Base-by-base conservation (phyloP, 164 flowering plant genomes). In the Vitis rupestris region DNA sequence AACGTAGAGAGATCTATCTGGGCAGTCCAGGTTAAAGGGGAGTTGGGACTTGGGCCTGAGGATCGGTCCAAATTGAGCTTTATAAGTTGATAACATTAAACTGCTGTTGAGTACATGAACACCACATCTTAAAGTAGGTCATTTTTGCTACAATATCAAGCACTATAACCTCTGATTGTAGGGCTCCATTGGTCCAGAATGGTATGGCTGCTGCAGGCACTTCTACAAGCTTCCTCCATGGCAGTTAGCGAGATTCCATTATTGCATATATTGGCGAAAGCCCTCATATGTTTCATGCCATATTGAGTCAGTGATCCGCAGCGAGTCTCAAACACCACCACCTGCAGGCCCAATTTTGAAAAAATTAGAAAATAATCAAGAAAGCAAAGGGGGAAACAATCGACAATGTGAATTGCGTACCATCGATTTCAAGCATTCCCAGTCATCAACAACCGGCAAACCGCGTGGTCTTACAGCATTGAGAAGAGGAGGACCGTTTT, bases 221-320 rank as follows among this genome's bases (percentile, higher is more conserved):
- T 81, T 19, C 15, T 13, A 56, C 79, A 85, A 59, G 91, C 97
- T 66, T 73, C 86, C 73, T 87, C 84, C 90, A 91, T 80, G 4
- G 59, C 61, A 10, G 72, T 74, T 48, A 59, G 17, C 0, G 91
- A 61, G 13, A 91, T 74, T 0, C 85, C 83, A 13, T 60, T 69
- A 76, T 93, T 93, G 88, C 99, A 95, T 1, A 95, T 82, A 75
- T 93, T 95, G 9, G 96, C 97, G 65, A 95, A 87, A n/a, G 93
- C 90, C 14, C 98, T 82, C 94, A 87, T 91, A 75, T 95, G 94
- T 61, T 91, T 95, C 99, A 93, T 95, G 19, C 98, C 98, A 47
- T 95, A 93, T 60, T 94, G 97, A 14, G 91, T 86, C 30, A 94
- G 74, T 2, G 86, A 86, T 7, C 99, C 99, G 58, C 98, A 92